Evolutionary conservation across 441 rosid genomes (phyloP).

Genomic region (Biscutella auriculata): DNA sequence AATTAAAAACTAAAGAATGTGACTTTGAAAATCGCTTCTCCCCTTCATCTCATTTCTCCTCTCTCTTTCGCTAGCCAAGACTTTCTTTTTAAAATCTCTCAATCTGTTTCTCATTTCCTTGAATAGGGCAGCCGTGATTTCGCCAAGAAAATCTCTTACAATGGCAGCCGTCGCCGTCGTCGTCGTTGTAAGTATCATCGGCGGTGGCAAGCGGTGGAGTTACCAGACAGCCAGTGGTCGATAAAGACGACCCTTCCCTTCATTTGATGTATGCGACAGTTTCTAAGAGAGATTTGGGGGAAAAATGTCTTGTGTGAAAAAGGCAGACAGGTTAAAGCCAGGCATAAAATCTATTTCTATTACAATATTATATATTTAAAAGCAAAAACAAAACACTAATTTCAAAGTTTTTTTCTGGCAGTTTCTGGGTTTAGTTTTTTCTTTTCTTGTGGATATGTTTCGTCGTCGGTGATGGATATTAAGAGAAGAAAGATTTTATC

Average conservation of each 20-base stretch:
- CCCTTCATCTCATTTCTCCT: background rate
- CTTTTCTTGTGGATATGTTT: background rate
- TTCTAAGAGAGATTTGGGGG: slow-evolving; percentile 8
- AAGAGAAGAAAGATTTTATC: too few relatives aligned
- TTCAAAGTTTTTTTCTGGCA: slow-evolving; percentile 5
- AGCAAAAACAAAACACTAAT: slow-evolving; percentile 9
- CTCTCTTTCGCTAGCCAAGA: background rate
- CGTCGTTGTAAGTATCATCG: background rate
- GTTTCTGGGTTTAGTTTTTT: too few relatives aligned
- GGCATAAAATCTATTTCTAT: too few relatives aligned
- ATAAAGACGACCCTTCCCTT: background rate
- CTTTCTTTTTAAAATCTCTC: background rate
- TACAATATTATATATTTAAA: too few relatives aligned
- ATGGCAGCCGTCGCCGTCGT: background rate
- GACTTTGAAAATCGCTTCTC: background rate
- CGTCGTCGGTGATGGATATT: too few relatives aligned
- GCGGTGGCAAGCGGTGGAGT: too few relatives aligned
- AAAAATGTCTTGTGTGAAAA: slow-evolving; percentile 12
- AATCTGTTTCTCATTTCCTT: background rate
- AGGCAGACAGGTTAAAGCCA: background rate
- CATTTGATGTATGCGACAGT: slow-evolving; percentile 21
- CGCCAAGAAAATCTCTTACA: background rate
- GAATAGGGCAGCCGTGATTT: too few relatives aligned
- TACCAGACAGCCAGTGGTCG: slow-evolving; percentile 23
- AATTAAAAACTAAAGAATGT: background rate